A percentile compares a stretch with the other conserved stretches of the same genome.
Conservation (phyloP, 371 early-diverging fungal genomes). For the Mucor mucedo region DNA sequence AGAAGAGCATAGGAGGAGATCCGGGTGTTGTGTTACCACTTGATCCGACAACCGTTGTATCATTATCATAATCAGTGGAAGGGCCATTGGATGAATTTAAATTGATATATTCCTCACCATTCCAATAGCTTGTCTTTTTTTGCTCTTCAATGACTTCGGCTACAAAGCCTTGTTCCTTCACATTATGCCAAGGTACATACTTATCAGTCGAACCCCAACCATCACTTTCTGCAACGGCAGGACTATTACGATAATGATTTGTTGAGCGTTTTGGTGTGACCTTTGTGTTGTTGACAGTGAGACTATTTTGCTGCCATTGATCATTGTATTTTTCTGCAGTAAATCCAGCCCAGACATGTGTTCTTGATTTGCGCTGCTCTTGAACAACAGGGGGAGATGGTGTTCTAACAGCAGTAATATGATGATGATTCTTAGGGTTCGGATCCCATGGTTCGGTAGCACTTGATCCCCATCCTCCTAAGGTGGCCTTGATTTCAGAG, state of each 20-base stretch:
- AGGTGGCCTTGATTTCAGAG: slow-evolving; percentile 3
- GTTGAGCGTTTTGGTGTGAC: background rate
- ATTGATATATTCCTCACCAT: slow-evolving; percentile 7
- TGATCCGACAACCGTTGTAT: no score
- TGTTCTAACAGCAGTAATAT: background rate
- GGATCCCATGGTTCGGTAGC: slow-evolving; percentile 7
- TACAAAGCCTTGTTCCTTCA: slow-evolving; percentile 42
- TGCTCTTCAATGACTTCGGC: slow-evolving; percentile 45
- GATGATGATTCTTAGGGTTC: background rate
- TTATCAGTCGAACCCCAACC: slow-evolving; percentile 45
- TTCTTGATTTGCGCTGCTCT: background rate
- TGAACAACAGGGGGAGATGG: slow-evolving; percentile 1
- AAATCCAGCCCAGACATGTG: slow-evolving; percentile 4
- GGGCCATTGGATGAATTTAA: background rate
- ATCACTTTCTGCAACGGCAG: slow-evolving; percentile 14
- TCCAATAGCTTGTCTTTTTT: slow-evolving; percentile 42
- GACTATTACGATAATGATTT: slow-evolving; percentile 4
- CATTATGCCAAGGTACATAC: slow-evolving; percentile 43
- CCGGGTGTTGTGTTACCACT: no score
- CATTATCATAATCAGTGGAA: background rate
- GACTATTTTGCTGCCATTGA: slow-evolving; percentile 2
- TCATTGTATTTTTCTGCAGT: background rate
- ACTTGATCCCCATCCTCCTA: slow-evolving; percentile 40
- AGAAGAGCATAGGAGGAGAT: background rate
- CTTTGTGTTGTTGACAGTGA: background rate